Base-by-base conservation (phyloP, 1,284 basidiomycete species). In the Boletellus deceptivus region DNA sequence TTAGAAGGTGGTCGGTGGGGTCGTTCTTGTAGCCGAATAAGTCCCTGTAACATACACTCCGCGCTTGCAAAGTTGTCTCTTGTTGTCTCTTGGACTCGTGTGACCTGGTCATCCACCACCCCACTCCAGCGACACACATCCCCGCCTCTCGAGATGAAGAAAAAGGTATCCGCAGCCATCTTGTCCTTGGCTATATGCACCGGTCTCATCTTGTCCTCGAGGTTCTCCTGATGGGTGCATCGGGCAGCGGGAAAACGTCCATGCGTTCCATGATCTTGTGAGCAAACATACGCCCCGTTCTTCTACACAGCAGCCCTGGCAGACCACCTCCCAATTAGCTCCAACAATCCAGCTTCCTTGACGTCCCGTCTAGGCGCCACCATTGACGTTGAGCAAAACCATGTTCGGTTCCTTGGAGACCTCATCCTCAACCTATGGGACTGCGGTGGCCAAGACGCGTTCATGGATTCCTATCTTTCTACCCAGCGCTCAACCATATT, bases 211-310 rank as follows among this genome's bases (percentile, higher is more conserved):
- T 18, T 22, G 40, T 47, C 33, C 56, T 55, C 35, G 59, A 91
- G 89, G 91, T 97, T 49, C 81, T 97, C 58, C 77, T 96, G 56
- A 97, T 97, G 93, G 93, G 93, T 59, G 92, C 93, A 63, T 94
- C 91, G 22, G 93, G 87, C 54, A 89, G 86, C 62, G 86, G 87
- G 49, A 90, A 89, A 78, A 98, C 97, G 13, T 98, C 95, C 8
- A 99, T 99, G 96, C 85, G 96, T 43, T 95, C 94, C 24, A 89
- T 99, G 71, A 98, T 99, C 65, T 99, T 99, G 92, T 94, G 70
- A 72, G 90, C 74, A 41, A 17, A 14, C 37, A 20, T 6, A 35
- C 8, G 22, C 20, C 20, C 8, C 31, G 6, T 17, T 31, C 10
- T 31, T 14, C 39, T 18, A 17, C 33, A 6, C 35, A 22, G 11